Evolutionary conservation across 1,284 basidiomycete species (phyloP), one percentile per base, ranked within the genome.

Genomic region (Psilocybe mexicana): DNA sequence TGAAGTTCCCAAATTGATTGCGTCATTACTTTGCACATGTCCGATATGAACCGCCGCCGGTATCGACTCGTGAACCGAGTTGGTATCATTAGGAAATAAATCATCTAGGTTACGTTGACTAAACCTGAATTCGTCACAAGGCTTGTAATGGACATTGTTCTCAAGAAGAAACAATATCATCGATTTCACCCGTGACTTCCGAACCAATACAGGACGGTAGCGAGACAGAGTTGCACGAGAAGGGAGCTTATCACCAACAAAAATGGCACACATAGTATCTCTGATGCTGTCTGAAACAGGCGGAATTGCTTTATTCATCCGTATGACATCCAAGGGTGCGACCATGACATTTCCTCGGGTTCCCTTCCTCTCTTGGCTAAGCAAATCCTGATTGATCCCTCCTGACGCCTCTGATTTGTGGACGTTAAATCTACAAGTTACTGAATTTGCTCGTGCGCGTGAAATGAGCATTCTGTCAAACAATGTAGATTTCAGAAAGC

Each of bases 321-420:
- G 36, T 0, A 62, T 11, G 0, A 47, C 43, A 42, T 62, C 55
- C 7, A 59, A 30, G 0, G 61, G 61, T 1, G 52, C 26, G 0
- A 62, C 58, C 23, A 62, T 47, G 11, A 62, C 45, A 30, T 62
- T 62, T 8, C 61, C 61, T 24, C 52, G 25, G 1, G 60, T 49
- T 4, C 57, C 60, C 49, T 56, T 61, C 14, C 53, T 45, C 1
- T 40, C 10, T 3, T 44, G 24, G 2, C n/a, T 3, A 8, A 61
- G 26, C 18, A 18, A 18, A 18, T n/a, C 30, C 1, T 18, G 0
- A 18, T 18, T 18, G 35, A 7, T 6, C 12, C 35, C 12, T 6
- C 18, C 18, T 18, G 18, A 18, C 18, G 18, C 18, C 18, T 18
- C 18, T 18, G 18, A 18, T 18, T 18, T 18, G 18, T 18, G 18